Conservation (phyloP, 176 grass and related monocot species). For the Juncus inflexus region DNA sequence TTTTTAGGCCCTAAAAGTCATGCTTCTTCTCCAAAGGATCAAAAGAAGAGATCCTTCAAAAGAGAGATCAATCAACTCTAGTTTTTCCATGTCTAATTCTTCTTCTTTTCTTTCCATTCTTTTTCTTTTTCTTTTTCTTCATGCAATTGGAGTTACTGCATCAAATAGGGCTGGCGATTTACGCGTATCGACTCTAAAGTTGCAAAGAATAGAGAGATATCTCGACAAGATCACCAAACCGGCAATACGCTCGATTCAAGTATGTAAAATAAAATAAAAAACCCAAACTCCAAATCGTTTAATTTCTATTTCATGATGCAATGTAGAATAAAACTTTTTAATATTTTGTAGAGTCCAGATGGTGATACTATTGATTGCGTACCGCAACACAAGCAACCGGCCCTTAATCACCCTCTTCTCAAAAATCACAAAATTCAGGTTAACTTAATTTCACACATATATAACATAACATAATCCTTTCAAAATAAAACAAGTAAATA, state of each 20-base stretch:
- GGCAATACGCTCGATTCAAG: constrained; percentile 49
- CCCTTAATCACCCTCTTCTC: constrained; percentile 63
- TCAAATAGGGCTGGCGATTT: not conserved
- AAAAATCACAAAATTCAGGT: constrained; percentile 65
- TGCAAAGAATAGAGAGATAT: constrained; percentile 56
- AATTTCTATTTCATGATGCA: not conserved
- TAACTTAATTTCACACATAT: not conserved
- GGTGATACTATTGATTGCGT: constrained; percentile 95
- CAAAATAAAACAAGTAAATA: too few relatives aligned
- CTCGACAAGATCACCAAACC: constrained; percentile 65
- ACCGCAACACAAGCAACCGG: constrained; percentile 56
- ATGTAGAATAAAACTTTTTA: not conserved
- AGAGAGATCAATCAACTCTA: not conserved
- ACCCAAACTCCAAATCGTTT: not conserved
- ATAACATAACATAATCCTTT: not conserved
- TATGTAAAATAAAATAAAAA: not conserved
- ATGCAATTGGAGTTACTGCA: constrained; percentile 2
- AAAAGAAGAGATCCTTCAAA: constrained; percentile 16
- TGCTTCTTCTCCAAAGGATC: constrained; percentile 7
- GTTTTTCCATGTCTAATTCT: constrained; percentile 20
- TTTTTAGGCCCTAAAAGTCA: constrained; percentile 29
- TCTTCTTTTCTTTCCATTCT: constrained; percentile 10
- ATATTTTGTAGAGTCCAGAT: constrained; percentile 42
- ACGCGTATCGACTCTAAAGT: constrained; percentile 31
- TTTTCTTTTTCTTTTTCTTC: constrained; percentile 22